Evolutionary conservation across 1,139 yeast species (phyloP), one percentile per base, ranked within the genome.

Genomic region (Yamadazyma aaseri): DNA sequence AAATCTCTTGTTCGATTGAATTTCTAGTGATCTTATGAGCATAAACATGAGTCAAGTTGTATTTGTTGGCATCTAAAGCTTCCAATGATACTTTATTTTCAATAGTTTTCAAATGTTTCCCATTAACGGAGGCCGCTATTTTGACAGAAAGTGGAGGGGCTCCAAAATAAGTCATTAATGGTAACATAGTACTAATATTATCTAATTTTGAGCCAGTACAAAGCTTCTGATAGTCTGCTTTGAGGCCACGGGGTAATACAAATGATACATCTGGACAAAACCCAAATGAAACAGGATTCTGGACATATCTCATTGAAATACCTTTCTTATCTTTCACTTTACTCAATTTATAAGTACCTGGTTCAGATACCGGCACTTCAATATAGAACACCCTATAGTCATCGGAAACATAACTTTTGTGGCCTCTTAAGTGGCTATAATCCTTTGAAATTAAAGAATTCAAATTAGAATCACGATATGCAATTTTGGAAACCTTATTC

Each of bases 211-310:
- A 38, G 2, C 60, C 85, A 23, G 81, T 60, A 61, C 96, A 89
- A 43, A 75, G 71, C 46, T 81, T 76, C 10, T 22, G 21, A 5
- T 10, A 4, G n/a, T 55, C 51, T 11, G 55, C 47, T 6, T 47
- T 42, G 14, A 28, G n/a, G 9, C 6, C 40, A 15, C 62, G 51
- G 4, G 75, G 65, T 22, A 62, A 58, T 2, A 58, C 51, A 40
- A 80, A 71, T 24, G 62, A 55, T 0, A 86, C 94, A 13, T 65
- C 65, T 1, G 99, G 99, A 55, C 99, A 92, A 26, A 69, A 57
- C 1, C 95, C 79, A 10, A 92, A 71, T 20, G 82, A 53, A 21
- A 87, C 71, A 36, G 81, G 82, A 0, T 86, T 76, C 39, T 75
- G 79, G 43, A 71, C 76, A 2, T 82, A 69, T 42, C 87, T 71